Evolutionary conservation across 2,329 filamentous ascomycete genomes (phyloP), one percentile per base, ranked within the genome.

Genomic region (Beauveria sp.): DNA sequence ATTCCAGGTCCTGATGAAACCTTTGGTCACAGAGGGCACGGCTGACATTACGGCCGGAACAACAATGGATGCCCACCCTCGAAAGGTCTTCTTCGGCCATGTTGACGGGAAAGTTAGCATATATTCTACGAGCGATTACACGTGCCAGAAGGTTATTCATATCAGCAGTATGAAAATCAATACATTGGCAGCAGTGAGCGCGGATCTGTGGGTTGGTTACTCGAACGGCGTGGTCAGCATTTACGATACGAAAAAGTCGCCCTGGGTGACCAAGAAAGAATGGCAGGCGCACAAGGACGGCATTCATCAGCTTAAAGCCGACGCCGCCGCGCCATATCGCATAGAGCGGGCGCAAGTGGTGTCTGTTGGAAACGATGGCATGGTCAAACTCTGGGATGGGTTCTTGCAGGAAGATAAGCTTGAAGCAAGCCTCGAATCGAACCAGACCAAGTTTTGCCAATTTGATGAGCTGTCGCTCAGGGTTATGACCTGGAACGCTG

Each of bases 121-220:
- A n/a, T 98, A 96, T 74, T 93, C 91, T 14, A 84, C 85, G 26
- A 82, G 80, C 26, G 86, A 93, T 68, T 95, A 89, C 70, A 77
- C 85, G 0, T 96, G 91, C 68, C 70, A 96, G n/a, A 86, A 84
- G 5, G 81, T 96, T 42, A 79, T 98, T 63, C 96, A 86, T 68
- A 84, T 97, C 67, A 98, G 92, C 73, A 83, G 93, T 16, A 98
- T 96, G 81, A 98, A 97, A 75, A 96, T 99, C 74, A 96, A 92
- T 71, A 87, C 89, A 42, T 78, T 99, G 59, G 85, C 87, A 2
- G 90, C 91, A 9, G 89, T 92, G 3, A 93, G 92, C 5, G 83
- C 87, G 63, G 84, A 91, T 69, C 79, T 99, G 0, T 99, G 95
- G 95, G 91, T 92, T 30, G 93, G 88, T 3, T 98, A 93, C 77